phyloP scores from a whole-genome alignment of 1,284 basidiomycete species.

The Sparassis latifolia region DNA sequence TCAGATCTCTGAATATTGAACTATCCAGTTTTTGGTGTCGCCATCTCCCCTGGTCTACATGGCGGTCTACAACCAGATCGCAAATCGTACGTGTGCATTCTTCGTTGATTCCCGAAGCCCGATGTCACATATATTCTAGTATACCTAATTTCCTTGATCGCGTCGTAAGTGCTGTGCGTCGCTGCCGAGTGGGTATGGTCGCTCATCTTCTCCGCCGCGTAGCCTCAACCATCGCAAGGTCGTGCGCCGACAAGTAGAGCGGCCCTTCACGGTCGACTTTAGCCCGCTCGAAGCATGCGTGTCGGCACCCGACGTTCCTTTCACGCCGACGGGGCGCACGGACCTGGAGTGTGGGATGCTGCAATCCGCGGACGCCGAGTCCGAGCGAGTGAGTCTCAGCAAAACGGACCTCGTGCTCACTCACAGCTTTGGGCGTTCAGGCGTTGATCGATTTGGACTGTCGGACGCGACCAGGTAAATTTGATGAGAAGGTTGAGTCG shows the following conservation, averaged over 20 bases:
- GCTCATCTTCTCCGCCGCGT: background rate
- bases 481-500: too few species aligned
- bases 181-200: background rate
- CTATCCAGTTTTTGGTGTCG: too few species aligned
- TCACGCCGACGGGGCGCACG: too few species aligned
- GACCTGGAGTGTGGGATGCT: too few species aligned
- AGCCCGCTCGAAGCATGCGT: slow-evolving; percentile 4
- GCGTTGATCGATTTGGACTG: too few species aligned
- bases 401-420: too few species aligned
- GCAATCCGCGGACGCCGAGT: too few species aligned
- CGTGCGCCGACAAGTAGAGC: slow-evolving; percentile 3
- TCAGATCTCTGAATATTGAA: too few species aligned
- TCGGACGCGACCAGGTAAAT: too few species aligned
- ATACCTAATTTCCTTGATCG: slow-evolving; percentile 10
- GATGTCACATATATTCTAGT: slow-evolving; percentile 3
- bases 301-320: background rate
- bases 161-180: slow-evolving; percentile 4
- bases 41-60: background rate
- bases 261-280: slow-evolving; percentile 9
- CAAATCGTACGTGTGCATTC: background rate
- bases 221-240: slow-evolving; percentile 7
- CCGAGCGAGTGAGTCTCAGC: too few species aligned
- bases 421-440: too few species aligned
- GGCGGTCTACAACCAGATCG: background rate
- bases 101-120: too few species aligned